Conservation (phyloP, 768 basidiomycete species). For the Phanerodontia chrysosporium region DNA sequence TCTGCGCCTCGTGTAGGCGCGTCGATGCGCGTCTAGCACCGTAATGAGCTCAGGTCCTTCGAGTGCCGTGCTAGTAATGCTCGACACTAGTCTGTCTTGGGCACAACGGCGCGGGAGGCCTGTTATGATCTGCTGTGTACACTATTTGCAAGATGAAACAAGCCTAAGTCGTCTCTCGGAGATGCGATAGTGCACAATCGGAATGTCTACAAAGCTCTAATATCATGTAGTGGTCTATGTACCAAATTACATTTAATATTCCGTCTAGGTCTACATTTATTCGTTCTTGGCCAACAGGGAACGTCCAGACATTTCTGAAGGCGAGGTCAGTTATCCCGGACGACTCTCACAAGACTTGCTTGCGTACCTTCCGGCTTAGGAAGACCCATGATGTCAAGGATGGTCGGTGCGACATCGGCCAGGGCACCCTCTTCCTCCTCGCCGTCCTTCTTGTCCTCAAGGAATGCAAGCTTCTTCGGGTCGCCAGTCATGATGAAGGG, state of each 20-base stretch:
- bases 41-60: background rate
- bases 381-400: slow-evolving; percentile 74
- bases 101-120: no score
- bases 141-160: no score
- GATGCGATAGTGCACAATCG: background rate
- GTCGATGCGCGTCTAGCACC: background rate
- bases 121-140: no score
- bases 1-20: background rate
- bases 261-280: slow-evolving; percentile 7
- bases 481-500: slow-evolving; percentile 86
- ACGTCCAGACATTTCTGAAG: slow-evolving; percentile 27
- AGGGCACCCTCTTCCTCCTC: slow-evolving; percentile 66
- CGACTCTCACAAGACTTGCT: background rate
- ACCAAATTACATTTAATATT: slow-evolving; percentile 1
- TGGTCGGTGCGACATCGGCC: slow-evolving; percentile 88
- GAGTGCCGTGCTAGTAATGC: no score
- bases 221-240: background rate
- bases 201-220: background rate
- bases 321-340: background rate
- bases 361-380: slow-evolving; percentile 62
- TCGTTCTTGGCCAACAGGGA: slow-evolving; percentile 25
- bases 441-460: slow-evolving; percentile 43
- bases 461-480: slow-evolving; percentile 49
- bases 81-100: no score
- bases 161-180: no score